Conservation (phyloP, 2,329 filamentous ascomycete genomes). For the Alternaria brassicae region DNA sequence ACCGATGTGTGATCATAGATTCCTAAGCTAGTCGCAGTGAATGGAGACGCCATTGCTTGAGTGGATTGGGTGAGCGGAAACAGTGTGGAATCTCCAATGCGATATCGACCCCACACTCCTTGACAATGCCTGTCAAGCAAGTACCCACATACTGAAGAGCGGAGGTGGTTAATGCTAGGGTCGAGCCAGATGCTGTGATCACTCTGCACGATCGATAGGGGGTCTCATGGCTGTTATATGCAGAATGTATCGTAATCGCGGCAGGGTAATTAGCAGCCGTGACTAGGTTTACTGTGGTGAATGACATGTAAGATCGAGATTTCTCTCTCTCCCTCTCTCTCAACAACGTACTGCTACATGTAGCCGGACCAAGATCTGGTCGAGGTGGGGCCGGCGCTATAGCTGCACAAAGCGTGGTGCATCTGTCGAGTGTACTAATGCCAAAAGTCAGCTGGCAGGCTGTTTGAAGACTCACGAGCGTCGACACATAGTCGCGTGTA, state of each 20-base stretch:
- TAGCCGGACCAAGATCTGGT: neutral
- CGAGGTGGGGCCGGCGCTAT: slow-evolving; percentile 9
- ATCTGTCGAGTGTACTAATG: slow-evolving; percentile 5
- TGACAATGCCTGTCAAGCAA: neutral
- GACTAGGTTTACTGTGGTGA: neutral
- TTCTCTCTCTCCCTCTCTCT: neutral
- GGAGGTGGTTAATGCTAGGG: neutral
- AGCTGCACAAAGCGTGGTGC: neutral
- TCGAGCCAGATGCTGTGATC: neutral
- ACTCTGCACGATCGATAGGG: neutral
- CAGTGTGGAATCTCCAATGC: neutral
- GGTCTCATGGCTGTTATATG: neutral
- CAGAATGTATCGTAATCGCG: slow-evolving; percentile 1
- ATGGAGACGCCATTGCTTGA: neutral
- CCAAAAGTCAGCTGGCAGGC: neutral
- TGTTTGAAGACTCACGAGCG: neutral
- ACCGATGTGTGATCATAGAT: neutral
- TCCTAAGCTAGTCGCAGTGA: neutral
- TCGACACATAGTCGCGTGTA: slow-evolving; percentile 6
- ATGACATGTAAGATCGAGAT: slow-evolving; percentile 1
- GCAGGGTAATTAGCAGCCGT: neutral
- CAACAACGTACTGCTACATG: neutral
- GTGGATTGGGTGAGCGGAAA: neutral
- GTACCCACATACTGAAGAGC: neutral
- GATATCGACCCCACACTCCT: neutral